A percentile compares a stretch with the other conserved stretches of the same genome.
Conservation (phyloP, 2,329 filamentous ascomycete genomes). For the Colletotrichum tanaceti region DNA sequence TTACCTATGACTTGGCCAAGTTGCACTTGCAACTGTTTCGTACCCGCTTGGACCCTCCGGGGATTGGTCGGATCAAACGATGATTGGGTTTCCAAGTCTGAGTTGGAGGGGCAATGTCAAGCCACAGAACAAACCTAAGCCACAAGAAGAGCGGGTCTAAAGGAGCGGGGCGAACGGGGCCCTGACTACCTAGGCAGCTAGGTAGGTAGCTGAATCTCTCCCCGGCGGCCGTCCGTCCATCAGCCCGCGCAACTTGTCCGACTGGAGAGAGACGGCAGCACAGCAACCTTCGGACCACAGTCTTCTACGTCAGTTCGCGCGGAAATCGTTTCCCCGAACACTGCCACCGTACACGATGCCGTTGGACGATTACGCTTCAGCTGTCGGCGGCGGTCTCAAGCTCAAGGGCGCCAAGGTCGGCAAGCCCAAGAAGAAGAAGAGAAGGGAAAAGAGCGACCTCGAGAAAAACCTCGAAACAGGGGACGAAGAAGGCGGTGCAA, state of each 20-base stretch:
- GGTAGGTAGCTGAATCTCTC: slow-evolving; percentile 11
- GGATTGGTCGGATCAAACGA: slow-evolving; percentile 30
- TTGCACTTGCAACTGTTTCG: slow-evolving; percentile 32
- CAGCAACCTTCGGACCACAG: neutral
- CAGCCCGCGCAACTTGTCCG: neutral
- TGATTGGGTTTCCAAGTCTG: too few relatives aligned
- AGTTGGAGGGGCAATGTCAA: slow-evolving; percentile 22
- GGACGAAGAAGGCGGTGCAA: slow-evolving; percentile 48
- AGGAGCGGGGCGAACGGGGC: slow-evolving; percentile 1
- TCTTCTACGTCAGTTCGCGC: slow-evolving; percentile 27
- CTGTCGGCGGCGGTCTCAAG: slow-evolving; percentile 79
- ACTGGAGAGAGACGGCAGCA: neutral
- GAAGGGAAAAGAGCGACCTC: slow-evolving; percentile 59
- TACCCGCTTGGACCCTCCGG: slow-evolving; percentile 22
- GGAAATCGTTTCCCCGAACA: neutral
- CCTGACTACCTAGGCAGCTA: too few relatives aligned
- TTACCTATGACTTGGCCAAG: neutral
- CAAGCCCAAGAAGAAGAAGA: slow-evolving; percentile 75
- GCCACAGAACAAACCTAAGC: slow-evolving; percentile 25
- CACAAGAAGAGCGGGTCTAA: slow-evolving; percentile 1
- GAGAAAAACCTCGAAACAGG: slow-evolving; percentile 59
- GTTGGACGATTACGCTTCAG: slow-evolving; percentile 77
- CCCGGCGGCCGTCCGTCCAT: neutral
- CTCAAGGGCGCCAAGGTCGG: slow-evolving; percentile 80
- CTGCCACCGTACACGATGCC: slow-evolving; percentile 63